Conservation (phyloP, 2,329 filamentous ascomycete genomes). For the Zalaria obscura region DNA sequence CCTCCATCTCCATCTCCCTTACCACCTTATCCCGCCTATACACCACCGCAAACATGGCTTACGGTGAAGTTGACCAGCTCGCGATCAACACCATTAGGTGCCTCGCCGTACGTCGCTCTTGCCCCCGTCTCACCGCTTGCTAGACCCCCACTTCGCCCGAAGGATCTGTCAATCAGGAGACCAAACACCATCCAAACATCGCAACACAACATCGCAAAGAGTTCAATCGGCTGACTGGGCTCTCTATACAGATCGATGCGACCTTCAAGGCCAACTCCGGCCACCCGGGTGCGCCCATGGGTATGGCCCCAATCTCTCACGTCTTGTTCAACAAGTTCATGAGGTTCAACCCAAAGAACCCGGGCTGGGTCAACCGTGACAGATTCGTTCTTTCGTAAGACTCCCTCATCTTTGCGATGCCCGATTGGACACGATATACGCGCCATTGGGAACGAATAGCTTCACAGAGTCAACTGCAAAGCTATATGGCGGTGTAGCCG, state of each 20-base stretch:
- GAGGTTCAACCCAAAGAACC: slow-evolving; percentile 99
- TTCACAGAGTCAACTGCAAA: not conserved
- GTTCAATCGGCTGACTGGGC: slow-evolving; percentile 1
- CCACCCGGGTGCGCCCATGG: slow-evolving; percentile 97
- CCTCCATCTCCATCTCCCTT: slow-evolving; percentile 4
- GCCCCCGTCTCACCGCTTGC: slow-evolving; percentile 9
- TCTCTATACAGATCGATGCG: slow-evolving; percentile 69
- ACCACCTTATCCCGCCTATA: not conserved
- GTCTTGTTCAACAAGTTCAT: slow-evolving; percentile 98
- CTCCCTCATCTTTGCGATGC: too few species aligned
- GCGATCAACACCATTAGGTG: slow-evolving; percentile 97
- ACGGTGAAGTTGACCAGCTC: slow-evolving; percentile 73
- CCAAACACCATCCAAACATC: too few species aligned
- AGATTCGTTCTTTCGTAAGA: slow-evolving; percentile 98
- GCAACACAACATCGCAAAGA: not conserved
- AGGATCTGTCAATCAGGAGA: too few species aligned
- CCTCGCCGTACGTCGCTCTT: slow-evolving; percentile 62
- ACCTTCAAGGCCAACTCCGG: slow-evolving; percentile 92
- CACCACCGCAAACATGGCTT: slow-evolving; percentile 55
- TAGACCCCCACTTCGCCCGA: too few species aligned
- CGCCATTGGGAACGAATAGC: not conserved
- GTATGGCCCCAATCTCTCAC: slow-evolving; percentile 87
- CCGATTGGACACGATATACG: too few species aligned
- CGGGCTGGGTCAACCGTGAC: slow-evolving; percentile 91
- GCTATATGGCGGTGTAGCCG: too few species aligned